Conservation (phyloP, 2,329 filamentous ascomycete genomes). For the Orbilia javanica region DNA sequence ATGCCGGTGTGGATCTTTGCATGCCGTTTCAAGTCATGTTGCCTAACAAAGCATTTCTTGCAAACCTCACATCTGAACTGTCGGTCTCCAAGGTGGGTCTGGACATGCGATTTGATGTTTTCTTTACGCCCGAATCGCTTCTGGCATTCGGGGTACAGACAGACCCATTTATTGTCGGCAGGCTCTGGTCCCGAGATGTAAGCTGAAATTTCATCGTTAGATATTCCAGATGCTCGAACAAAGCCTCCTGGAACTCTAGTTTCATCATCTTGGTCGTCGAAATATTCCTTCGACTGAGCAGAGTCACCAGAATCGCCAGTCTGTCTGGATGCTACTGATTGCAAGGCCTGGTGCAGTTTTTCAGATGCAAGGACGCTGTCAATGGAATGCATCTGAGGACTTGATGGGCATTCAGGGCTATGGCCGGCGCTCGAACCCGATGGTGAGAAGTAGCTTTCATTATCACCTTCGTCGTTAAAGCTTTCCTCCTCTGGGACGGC, state of each 20-base stretch:
- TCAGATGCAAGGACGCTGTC: constrained; percentile 59
- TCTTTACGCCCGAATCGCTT: constrained; percentile 97
- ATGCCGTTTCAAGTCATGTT: constrained; percentile 96
- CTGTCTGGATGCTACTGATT: constrained; percentile 47
- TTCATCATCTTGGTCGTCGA: constrained; percentile 51
- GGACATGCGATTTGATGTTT: constrained; percentile 98
- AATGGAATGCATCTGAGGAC: constrained; percentile 50
- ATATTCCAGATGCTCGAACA: constrained; percentile 72
- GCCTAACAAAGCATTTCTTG: constrained; percentile 94
- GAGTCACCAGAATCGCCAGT: constrained; percentile 16
- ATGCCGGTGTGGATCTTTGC: constrained; percentile 97
- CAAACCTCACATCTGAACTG: constrained; percentile 95
- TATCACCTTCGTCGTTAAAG: constrained; percentile 58
- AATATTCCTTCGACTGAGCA: constrained; percentile 14
- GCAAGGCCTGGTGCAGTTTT: constrained; percentile 53
- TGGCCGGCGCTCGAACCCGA: constrained; percentile 51
- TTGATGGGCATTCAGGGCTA: constrained; percentile 48
- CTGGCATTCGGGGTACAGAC: constrained; percentile 80
- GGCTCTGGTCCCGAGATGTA: constrained; percentile 80
- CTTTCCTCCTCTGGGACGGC: constrained; percentile 58
- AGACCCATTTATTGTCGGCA: constrained; percentile 82
- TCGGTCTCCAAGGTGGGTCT: constrained; percentile 95
- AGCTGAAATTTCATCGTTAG: constrained; percentile 82
- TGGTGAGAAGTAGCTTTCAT: constrained; percentile 61
- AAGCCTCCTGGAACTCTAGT: constrained; percentile 50